These are phyloP conservation scores for Haplosporangium sp. DNA, from an alignment of 371 early-diverging fungal genomes.

Conservation along the genomic window DNA sequence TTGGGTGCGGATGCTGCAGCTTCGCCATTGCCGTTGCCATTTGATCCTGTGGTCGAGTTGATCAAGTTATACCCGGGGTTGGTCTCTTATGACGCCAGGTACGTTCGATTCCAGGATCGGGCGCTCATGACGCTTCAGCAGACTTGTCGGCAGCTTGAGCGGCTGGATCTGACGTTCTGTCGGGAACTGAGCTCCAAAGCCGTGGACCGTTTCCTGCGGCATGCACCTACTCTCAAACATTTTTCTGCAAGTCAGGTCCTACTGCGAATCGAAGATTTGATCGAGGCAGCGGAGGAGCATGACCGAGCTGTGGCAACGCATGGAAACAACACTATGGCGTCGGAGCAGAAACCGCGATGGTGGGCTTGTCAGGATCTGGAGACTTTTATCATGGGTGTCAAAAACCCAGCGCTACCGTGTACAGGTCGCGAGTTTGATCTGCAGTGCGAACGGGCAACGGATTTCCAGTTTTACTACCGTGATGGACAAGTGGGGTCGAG, in stretches of 20 bases:
- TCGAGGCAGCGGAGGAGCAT: conserved; percentile 14
- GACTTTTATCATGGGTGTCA: conserved; percentile 34
- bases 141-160: conserved; percentile 18
- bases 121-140: conserved; percentile 19
- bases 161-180: conserved; percentile 24
- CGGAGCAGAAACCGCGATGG: conserved; percentile 10
- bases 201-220: conserved; percentile 14
- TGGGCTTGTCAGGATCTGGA: conserved; percentile 24
- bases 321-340: not conserved
- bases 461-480: conserved; percentile 27
- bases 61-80: conserved; percentile 19
- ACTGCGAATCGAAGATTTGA: conserved; percentile 19
- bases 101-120: conserved; percentile 31
- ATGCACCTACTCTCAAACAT: conserved; percentile 11
- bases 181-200: conserved; percentile 24
- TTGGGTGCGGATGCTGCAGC: not conserved
- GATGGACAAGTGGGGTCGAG: conserved; percentile 15
- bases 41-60: conserved; percentile 21
- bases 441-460: conserved; percentile 7
- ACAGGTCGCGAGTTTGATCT: conserved; percentile 1
- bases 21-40: not conserved
- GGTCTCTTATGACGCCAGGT: conserved; percentile 26
- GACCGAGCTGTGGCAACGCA: not conserved
- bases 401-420: conserved; percentile 13
- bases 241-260: conserved; percentile 14